phyloP scores from a whole-genome alignment of 371 early-diverging fungal species.

The Mortierella sp. region DNA sequence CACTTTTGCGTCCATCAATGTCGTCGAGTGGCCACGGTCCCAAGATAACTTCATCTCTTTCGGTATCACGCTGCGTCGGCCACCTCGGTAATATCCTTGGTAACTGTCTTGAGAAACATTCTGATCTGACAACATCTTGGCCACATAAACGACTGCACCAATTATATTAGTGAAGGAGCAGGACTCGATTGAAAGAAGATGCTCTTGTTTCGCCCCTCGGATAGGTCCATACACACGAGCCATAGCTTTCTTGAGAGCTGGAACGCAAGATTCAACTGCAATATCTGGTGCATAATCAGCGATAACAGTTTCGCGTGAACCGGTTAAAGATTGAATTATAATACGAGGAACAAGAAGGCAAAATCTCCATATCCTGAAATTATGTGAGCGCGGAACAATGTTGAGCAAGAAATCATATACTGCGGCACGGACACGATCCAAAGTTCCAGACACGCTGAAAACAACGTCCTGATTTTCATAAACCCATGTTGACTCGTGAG shows the following conservation, averaged over 20 bases:
- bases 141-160: slow-evolving; percentile 17
- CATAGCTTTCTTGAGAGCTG: slow-evolving; percentile 17
- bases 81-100: slow-evolving; percentile 33
- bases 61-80: slow-evolving; percentile 27
- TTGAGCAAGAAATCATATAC: slow-evolving; percentile 17
- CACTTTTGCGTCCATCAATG: slow-evolving; percentile 13
- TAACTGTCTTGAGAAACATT: slow-evolving; percentile 8
- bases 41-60: neutral
- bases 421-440: slow-evolving; percentile 19
- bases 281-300: neutral
- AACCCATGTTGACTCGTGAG: slow-evolving; percentile 21
- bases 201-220: slow-evolving; percentile 19
- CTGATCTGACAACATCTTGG: neutral
- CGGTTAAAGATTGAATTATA: slow-evolving; percentile 10
- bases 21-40: neutral
- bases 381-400: neutral
- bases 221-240: slow-evolving; percentile 23
- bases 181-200: slow-evolving; percentile 30
- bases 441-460: slow-evolving; percentile 30
- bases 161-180: slow-evolving; percentile 18
- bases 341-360: slow-evolving; percentile 24
- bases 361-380: slow-evolving; percentile 26
- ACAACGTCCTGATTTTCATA: slow-evolving; percentile 35
- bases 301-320: neutral
- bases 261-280: slow-evolving; percentile 13